Evolutionary conservation across 2,329 filamentous ascomycete genomes (phyloP), one percentile per base, ranked within the genome.

Genomic region (Pseudogymnoascus verrucosus): DNA sequence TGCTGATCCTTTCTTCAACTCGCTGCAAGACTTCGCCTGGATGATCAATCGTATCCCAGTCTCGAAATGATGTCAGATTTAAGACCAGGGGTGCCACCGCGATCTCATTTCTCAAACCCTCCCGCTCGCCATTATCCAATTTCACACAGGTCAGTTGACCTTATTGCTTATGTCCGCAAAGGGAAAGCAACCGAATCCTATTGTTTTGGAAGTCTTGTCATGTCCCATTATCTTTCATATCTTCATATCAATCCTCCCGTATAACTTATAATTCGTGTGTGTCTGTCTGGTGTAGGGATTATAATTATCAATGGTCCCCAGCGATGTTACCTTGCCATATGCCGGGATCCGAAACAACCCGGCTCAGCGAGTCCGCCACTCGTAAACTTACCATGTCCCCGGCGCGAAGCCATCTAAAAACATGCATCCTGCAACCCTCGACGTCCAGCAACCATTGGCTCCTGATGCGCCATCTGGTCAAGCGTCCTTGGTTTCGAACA

Each of bases 281-380:
- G 21, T 21, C 21, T 21, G 21, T 21, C 21, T 21, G 10, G 26
- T 19, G 28, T 57, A 34, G 26, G 51, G 16, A 57, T 34, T 57
- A 10, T 39, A 1, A 11, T 21, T 21, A 21, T 21, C 21, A 21
- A 21, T 21, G 21, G 21, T 11, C 31, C 5, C 51, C 26, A 7
- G 26, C 28, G 26, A 57, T 57, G 51, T 57, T 40, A 39, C 59
- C 26, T 61, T n/a, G 34, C 34, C 37, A 42, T 19, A 61, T 61
- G 59, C 59, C 59, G 59, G 59, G 59, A 61, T 61, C 59, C 59
- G 59, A 61, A 61, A 61, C 59, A 39, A 61, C 59, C 59, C 34
- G 59, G 34, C 39, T 21, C 34, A 31, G 26, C 51, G n/a, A 34
- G 26, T 31, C 51, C 51, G 51, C 51, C 51, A 57, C 51, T 57